Evolutionary conservation across 352 stramenopile genomes (phyloP).

Genomic region (Phytophthora pseudosyringae): DNA sequence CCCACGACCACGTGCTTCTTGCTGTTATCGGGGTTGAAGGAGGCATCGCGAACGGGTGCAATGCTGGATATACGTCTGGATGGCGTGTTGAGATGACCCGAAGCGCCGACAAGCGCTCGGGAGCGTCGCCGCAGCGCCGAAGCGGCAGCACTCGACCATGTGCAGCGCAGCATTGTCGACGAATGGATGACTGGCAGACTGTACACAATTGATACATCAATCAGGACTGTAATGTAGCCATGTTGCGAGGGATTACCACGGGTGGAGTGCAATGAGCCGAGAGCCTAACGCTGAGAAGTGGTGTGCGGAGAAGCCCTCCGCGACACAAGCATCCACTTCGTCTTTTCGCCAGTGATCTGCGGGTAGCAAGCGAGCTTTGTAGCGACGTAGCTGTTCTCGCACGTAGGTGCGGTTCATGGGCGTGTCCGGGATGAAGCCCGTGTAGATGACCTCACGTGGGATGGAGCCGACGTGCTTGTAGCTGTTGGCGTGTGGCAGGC

Average conservation of each 20-base stretch:
- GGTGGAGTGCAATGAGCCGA: slow-evolving; percentile 67
- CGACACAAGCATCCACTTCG: slow-evolving; percentile 56
- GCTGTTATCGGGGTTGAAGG: slow-evolving; percentile 22
- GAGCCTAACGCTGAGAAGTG: slow-evolving; percentile 69
- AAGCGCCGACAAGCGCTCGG: background rate
- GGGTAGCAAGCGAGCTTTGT: slow-evolving; percentile 64
- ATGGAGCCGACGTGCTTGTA: slow-evolving; percentile 67
- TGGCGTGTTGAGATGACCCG: background rate
- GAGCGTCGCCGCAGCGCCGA: slow-evolving; percentile 19
- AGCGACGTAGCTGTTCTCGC: slow-evolving; percentile 75
- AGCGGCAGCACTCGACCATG: slow-evolving; percentile 7
- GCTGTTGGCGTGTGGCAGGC: slow-evolving; percentile 89
- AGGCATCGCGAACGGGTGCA: background rate
- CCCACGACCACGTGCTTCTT: slow-evolving; percentile 93
- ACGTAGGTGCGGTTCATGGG: slow-evolving; percentile 77
- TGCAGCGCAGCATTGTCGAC: slow-evolving; percentile 30
- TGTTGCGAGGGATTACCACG: slow-evolving; percentile 47
- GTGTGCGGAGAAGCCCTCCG: slow-evolving; percentile 69
- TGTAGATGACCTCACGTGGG: slow-evolving; percentile 87
- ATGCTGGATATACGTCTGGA: slow-evolving; percentile 16
- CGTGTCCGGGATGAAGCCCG: slow-evolving; percentile 79
- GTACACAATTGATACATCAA: slow-evolving; percentile 25
- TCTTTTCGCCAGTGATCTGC: slow-evolving; percentile 84
- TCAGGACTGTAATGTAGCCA: slow-evolving; percentile 30
- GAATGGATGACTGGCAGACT: slow-evolving; percentile 21